phyloP scores from a whole-genome alignment of 1,284 basidiomycete genomes.

The Boletus subluridellus region DNA sequence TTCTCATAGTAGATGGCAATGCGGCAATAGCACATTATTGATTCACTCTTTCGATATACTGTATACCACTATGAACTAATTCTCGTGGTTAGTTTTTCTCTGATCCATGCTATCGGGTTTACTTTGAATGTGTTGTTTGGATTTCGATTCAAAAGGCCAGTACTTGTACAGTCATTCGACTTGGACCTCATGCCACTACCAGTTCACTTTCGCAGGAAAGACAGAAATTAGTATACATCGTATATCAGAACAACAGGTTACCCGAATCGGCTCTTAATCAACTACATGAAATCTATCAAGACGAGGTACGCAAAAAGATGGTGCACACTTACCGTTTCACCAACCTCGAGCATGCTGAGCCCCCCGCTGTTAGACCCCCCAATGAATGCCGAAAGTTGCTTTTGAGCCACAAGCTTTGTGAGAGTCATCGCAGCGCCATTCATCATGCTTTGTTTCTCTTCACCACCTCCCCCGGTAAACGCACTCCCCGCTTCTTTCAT shows the following conservation, averaged over 20 bases:
- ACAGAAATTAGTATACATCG: background rate
- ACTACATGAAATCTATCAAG: background rate
- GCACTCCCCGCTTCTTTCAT: slow-evolving; percentile 77
- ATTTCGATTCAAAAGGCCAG: background rate
- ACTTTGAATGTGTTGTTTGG: background rate
- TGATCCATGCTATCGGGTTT: background rate
- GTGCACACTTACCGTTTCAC: slow-evolving; percentile 41
- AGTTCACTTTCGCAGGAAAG: background rate
- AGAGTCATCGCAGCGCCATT: slow-evolving; percentile 80
- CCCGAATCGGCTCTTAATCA: slow-evolving; percentile 42
- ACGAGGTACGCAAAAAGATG: no score
- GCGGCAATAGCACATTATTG: no score
- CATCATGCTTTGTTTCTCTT: slow-evolving; percentile 77
- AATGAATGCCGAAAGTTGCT: slow-evolving; percentile 51
- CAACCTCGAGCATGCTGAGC: slow-evolving; percentile 53
- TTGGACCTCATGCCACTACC: background rate
- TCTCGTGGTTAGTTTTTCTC: no score
- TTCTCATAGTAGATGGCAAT: no score
- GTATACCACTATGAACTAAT: no score
- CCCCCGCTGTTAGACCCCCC: slow-evolving; percentile 69
- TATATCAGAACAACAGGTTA: slow-evolving; percentile 12
- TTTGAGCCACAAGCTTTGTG: slow-evolving; percentile 74
- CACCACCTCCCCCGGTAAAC: slow-evolving; percentile 64
- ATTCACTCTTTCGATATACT: no score
- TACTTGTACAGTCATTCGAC: background rate